Evolutionary conservation across 805 yeast species (phyloP), one percentile per base, ranked within the genome.

Genomic region (Lipomyces yamanashiensis): DNA sequence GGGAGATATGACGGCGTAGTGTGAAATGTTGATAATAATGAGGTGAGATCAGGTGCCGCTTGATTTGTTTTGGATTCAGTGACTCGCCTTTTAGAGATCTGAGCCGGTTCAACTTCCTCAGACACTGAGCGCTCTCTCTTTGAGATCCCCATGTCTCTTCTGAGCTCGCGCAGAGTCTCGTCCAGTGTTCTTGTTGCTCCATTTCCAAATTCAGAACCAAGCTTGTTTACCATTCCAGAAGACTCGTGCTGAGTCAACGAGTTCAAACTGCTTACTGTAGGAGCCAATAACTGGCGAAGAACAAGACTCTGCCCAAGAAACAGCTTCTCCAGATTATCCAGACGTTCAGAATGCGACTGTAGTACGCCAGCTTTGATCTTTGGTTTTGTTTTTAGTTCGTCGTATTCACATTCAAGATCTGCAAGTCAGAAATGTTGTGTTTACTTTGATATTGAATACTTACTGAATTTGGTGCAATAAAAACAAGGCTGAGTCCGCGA

Each of bases 351-450:
- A 33, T 52, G 62, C 40, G 62, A 43, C 51, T 59, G 58, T 5
- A 59, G n/a, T 1, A 59, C 58, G 23, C 62, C 62, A 4, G 58
- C 53, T 40, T 59, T 59, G 13, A 52, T 13, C 37, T 37, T 41
- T 23, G 62, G 58, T 44, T 59, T 59, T 17, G 53, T 21, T 23
- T 52, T 59, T 39, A 45, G 21, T 21, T 59, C 62, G 52, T 59
- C 62, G 37, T 59, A 59, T 28, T 52, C 58, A 54, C 62, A 59
- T 43, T 59, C 62, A 7, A 59, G 56, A 50, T 58, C 61, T 58
- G 45, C 45, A 2, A 7, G 23, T 23, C 5, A 28, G 9, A 52
- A 13, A 52, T 41, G 8, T 9, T 9, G n/a, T 23, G 8, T 41
- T 1, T 9, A 33, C n/a, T 8, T 17, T 15, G 15, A 23, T n/a